Base-by-base conservation (phyloP, 2,329 filamentous ascomycete species). In the Coniella vitis region DNA sequence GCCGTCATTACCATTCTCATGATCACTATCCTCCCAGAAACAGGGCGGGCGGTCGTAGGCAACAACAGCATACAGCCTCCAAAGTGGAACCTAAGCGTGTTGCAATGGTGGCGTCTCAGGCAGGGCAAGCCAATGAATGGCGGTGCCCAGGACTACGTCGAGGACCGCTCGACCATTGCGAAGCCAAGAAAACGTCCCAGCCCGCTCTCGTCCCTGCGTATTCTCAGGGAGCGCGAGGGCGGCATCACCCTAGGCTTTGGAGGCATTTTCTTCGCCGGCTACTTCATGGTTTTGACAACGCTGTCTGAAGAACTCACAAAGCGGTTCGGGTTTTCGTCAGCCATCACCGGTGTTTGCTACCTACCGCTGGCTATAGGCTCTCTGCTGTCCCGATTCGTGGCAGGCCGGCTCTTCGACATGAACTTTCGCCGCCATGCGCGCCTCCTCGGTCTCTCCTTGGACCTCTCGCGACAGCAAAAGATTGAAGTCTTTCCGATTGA, bases 11-110 rank as follows among this genome's bases (percentile, higher is more conserved):
- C 76, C 3, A 45, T 73, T 0, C 53, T 74, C 0, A 58, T 78
- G 7, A 37, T 70, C 1, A 22, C 74, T 0, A 71, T 81, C 36
- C 66, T 83, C 19, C 81, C 80, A 0, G 74, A 79, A 51, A 79
- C 75, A 0, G 72, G 72, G 50, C 61, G 69, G 16, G 61, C 60
- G 16, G 62, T 75, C 17, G 78, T 81, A 0, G 78, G 70, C 7
- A 70, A 82, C 51, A 79, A 78, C 5, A 75, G 70, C 5, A 59
- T 73, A 14, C 60, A 58, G 1, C 69, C 74, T 2, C 21, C 25
- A 8, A 47, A 38, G 10, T 51, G 43, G 48, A 51, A 51, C 25
- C 22, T 37, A 5, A 48, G 47, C 22, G n/a, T 48, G 22, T 17
- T 48, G 25, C 47, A 48, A 14, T 44, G 40, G 40, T 48, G 36